phyloP scores from a whole-genome alignment of 1,139 yeast genomes.

The Candida sojae region DNA sequence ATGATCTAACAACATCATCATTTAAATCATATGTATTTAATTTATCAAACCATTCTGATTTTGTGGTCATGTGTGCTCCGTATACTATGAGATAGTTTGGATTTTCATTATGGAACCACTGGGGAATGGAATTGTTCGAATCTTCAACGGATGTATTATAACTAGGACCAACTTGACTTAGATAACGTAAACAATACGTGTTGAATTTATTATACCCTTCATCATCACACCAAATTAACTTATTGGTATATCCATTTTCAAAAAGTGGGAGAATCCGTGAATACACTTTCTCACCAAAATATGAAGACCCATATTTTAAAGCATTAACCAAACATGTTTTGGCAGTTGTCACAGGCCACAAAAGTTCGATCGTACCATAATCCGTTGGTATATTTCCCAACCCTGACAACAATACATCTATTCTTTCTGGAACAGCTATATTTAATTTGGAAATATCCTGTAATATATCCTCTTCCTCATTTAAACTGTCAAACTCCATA shows the following conservation, averaged over 20 bases:
- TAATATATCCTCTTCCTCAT: conserved; percentile 1
- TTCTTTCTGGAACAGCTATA: conserved; percentile 9
- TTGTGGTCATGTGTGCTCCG: conserved; percentile 2
- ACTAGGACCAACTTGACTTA: conserved; percentile 3
- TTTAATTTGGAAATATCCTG: conserved; percentile 2
- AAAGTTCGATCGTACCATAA: conserved; percentile 3
- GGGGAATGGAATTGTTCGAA: not conserved
- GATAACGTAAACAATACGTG: conserved; percentile 6
- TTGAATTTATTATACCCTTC: conserved; percentile 7
- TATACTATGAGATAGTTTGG: conserved; percentile 4
- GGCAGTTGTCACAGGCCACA: conserved; percentile 9
- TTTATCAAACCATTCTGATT: conserved; percentile 3
- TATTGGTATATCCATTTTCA: conserved; percentile 5
- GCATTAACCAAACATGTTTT: conserved; percentile 9
- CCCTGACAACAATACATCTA: conserved; percentile 8
- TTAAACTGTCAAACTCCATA: not conserved
- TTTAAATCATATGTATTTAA: conserved; percentile 1
- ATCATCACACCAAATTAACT: conserved; percentile 8
- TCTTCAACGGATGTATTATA: not conserved
- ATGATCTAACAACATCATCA: conserved; percentile 5
- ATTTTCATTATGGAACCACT: conserved; percentile 5
- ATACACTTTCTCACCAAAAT: conserved; percentile 9
- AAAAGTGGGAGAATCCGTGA: conserved; percentile 6
- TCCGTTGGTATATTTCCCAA: conserved; percentile 8
- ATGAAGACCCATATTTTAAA: conserved; percentile 8